phyloP scores from a whole-genome alignment of 306 rosid genomes.

The Citrullus colocynthis region DNA sequence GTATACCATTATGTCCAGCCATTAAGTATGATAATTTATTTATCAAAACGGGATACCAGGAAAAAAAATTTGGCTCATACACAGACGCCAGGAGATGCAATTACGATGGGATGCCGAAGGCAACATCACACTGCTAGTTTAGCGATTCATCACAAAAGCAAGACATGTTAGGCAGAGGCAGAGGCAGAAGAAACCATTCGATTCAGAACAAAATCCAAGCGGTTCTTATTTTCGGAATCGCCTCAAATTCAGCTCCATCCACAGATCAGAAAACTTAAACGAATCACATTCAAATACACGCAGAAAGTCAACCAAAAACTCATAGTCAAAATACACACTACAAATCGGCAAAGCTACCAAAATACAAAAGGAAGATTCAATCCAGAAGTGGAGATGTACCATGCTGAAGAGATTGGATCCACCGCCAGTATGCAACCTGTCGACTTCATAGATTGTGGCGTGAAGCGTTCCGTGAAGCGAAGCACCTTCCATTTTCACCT shows the following conservation, averaged over 20 bases:
- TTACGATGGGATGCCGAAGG: not conserved
- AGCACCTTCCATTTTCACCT: constrained; percentile 65
- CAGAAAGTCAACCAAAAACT: not conserved
- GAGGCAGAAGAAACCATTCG: not conserved
- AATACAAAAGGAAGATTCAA: not conserved
- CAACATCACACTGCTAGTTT: not conserved
- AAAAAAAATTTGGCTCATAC: not conserved
- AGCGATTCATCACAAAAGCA: not conserved
- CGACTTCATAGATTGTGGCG: constrained; percentile 74
- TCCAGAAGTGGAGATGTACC: constrained; percentile 23
- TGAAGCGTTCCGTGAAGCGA: constrained; percentile 89
- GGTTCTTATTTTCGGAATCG: not conserved
- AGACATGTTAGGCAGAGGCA: not conserved
- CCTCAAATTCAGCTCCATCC: not conserved
- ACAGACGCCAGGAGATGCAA: not conserved
- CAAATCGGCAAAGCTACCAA: not conserved
- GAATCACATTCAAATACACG: not conserved
- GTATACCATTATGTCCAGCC: not conserved
- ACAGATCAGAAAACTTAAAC: not conserved
- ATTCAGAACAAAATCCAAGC: not conserved
- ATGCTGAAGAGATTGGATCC: constrained; percentile 45
- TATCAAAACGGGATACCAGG: not conserved
- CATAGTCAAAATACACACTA: not conserved
- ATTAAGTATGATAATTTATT: not conserved
- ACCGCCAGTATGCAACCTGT: constrained; percentile 28